A percentile compares a stretch with the other conserved stretches of the same genome.
Conservation (phyloP, 768 basidiomycete species). For the Phaeolepiota aurea region DNA sequence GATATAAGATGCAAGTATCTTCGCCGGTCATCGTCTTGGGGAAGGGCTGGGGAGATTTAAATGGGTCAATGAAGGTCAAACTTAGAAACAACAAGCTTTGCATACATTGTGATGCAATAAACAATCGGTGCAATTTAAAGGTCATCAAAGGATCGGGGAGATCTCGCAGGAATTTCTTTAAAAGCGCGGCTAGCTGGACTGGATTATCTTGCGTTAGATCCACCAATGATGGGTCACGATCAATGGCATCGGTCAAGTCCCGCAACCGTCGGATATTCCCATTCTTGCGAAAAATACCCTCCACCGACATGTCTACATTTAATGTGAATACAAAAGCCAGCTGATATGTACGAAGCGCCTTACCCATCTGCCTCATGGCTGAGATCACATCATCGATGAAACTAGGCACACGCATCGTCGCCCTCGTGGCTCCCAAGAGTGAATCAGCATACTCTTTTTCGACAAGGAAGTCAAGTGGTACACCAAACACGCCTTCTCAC, state of each 20-base stretch:
- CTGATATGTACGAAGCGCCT: constrained; percentile 5
- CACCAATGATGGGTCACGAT: constrained; percentile 88
- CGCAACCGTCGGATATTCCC: constrained; percentile 93
- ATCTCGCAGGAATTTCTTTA: constrained; percentile 96
- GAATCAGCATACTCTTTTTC: constrained; percentile 97
- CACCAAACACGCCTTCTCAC: constrained; percentile 76
- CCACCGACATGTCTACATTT: constrained; percentile 88
- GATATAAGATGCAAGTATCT: constrained; percentile 82
- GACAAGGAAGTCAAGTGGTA: constrained; percentile 88
- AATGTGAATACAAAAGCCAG: constrained; percentile 5
- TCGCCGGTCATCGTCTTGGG: constrained; percentile 67
- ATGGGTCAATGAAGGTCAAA: constrained; percentile 4
- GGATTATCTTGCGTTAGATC: constrained; percentile 93
- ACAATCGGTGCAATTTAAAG: constrained; percentile 83
- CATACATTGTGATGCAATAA: constrained; percentile 85
- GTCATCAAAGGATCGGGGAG: constrained; percentile 95
- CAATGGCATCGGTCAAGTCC: constrained; percentile 86
- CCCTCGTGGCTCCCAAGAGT: constrained; percentile 79
- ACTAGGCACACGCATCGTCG: constrained; percentile 83
- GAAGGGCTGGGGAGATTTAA: constrained; percentile 43
- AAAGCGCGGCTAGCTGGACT: constrained; percentile 90
- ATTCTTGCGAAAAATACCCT: constrained; percentile 97
- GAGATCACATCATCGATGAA: constrained; percentile 98
- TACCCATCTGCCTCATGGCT: constrained; percentile 99
- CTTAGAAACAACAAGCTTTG: constrained; percentile 8